Percentiles rank a stretch among this genome's conserved stretches.
Conservation (phyloP, 208 protist genomes). For the Wallacemonas rigidus region DNA sequence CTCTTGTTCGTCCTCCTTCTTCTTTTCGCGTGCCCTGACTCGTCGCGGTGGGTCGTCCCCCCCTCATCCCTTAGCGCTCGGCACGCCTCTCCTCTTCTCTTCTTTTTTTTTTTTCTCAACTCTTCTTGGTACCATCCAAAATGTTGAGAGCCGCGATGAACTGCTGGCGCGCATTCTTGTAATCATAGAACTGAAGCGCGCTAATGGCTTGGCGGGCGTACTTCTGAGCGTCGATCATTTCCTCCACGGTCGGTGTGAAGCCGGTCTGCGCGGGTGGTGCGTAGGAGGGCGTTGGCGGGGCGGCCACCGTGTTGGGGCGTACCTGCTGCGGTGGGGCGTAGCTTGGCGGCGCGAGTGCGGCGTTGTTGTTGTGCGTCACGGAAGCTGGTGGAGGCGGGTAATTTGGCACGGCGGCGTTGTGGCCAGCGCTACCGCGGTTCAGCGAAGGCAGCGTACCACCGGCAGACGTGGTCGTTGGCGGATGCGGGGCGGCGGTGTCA, state of each 20-base stretch:
- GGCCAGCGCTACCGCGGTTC: background rate
- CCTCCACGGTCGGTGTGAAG: conserved; percentile 51
- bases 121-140: conserved; percentile 29
- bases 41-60: too few relatives aligned
- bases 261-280: background rate
- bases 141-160: conserved; percentile 49
- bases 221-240: conserved; percentile 85
- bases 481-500: background rate
- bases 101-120: background rate
- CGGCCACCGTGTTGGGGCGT: background rate
- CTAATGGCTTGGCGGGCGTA: conserved; percentile 65
- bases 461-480: background rate
- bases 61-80: background rate
- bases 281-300: background rate
- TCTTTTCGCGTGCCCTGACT: too few relatives aligned
- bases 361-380: background rate
- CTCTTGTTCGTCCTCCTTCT: too few relatives aligned
- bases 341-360: conserved; percentile 6
- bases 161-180: conserved; percentile 50
- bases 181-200: conserved; percentile 83
- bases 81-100: conserved; percentile 3
- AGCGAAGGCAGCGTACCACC: background rate
- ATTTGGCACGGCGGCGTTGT: background rate
- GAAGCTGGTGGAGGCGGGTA: conserved; percentile 10
- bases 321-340: conserved; percentile 10